These are phyloP conservation scores for Chondrus crispus DNA, from an alignment of 23 red algal species.

Conservation along the genomic window DNA sequence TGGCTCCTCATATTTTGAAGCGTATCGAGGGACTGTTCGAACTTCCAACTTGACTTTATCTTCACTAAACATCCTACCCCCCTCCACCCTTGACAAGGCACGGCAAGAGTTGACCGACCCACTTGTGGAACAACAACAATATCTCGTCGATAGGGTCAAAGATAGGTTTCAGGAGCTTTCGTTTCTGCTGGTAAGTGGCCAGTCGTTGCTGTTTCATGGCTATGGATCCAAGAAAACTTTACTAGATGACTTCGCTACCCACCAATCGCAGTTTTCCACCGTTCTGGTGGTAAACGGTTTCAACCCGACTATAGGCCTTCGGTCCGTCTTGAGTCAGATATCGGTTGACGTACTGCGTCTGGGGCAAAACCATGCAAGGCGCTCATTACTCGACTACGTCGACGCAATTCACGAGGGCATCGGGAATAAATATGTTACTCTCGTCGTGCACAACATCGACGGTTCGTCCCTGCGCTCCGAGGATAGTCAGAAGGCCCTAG, in stretches of 20 bases:
- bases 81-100: not conserved
- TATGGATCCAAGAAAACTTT: slow-evolving; percentile 44
- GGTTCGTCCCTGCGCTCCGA: slow-evolving; percentile 53
- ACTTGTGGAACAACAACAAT: slow-evolving; percentile 35
- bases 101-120: not conserved
- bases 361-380: not conserved
- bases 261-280: not conserved
- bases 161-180: not conserved
- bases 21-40: slow-evolving; percentile 23
- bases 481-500: slow-evolving; percentile 61
- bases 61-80: slow-evolving; percentile 18
- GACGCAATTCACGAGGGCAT: slow-evolving; percentile 21
- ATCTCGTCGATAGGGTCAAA: not conserved
- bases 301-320: slow-evolving; percentile 43
- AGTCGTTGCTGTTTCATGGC: slow-evolving; percentile 56
- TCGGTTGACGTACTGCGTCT: slow-evolving; percentile 21
- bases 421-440: not conserved
- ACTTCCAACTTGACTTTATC: slow-evolving; percentile 53
- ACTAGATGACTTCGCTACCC: slow-evolving; percentile 36
- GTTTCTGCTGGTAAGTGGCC: slow-evolving; percentile 13
- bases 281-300: slow-evolving; percentile 52
- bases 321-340: slow-evolving; percentile 31
- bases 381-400: slow-evolving; percentile 32
- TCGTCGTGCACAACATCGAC: slow-evolving; percentile 93
- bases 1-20: slow-evolving; percentile 49